A percentile compares a stretch with the other conserved stretches of the same genome.
Evolutionary conservation across 2,329 filamentous ascomycete genomes (phyloP).

Genomic region (Trichophyton mentagrophytes): DNA sequence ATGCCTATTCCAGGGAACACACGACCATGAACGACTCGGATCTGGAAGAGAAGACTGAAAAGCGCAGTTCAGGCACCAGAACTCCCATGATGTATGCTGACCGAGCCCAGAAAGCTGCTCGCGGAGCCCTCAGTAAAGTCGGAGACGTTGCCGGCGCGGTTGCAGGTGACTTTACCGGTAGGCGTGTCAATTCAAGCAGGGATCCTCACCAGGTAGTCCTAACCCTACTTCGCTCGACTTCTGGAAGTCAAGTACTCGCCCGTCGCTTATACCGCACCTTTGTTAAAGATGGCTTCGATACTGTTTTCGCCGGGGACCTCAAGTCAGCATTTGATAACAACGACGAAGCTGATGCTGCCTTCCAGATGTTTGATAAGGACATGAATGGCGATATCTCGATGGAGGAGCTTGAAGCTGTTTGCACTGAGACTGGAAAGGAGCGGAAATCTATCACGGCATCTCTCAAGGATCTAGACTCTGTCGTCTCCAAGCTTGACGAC

Average conservation of each 20-base stretch:
- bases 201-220: constrained; percentile 77
- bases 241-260: constrained; percentile 69
- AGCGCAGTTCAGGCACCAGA: constrained; percentile 45
- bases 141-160: constrained; percentile 75
- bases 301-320: constrained; percentile 65
- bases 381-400: constrained; percentile 94
- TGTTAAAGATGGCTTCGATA: constrained; percentile 59
- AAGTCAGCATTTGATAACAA: constrained; percentile 63
- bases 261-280: constrained; percentile 81
- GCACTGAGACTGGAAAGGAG: constrained; percentile 86
- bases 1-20: constrained; percentile 51
- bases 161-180: constrained; percentile 83
- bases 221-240: constrained; percentile 58
- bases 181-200: constrained; percentile 51
- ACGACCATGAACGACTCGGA: constrained; percentile 63
- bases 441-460: constrained; percentile 92
- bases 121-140: constrained; percentile 62
- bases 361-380: constrained; percentile 88
- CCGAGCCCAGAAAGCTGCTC: constrained; percentile 60
- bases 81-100: constrained; percentile 62
- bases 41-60: constrained; percentile 49
- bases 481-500: constrained; percentile 77
- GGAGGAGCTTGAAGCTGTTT: constrained; percentile 85
- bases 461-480: constrained; percentile 85
- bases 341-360: constrained; percentile 80